Evolutionary conservation across 2,329 filamentous ascomycete species (phyloP).

Genomic region (Exophiala lecanii-corni): DNA sequence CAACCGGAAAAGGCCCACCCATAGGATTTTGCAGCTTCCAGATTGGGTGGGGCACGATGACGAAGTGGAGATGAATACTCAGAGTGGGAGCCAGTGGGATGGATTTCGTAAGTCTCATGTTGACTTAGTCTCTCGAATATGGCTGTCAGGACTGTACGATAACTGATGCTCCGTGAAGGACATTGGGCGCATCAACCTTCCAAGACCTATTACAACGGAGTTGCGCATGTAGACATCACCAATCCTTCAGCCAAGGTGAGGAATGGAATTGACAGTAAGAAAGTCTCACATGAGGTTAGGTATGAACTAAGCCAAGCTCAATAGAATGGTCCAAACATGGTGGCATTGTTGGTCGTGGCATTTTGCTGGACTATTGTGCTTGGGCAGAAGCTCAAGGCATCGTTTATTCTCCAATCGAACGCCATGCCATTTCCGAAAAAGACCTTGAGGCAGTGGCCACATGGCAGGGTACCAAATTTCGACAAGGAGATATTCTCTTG

Average conservation of each 20-base stretch:
- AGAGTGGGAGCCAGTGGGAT: slow-evolving; percentile 47
- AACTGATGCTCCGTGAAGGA: slow-evolving; percentile 5
- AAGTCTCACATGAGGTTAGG: not conserved
- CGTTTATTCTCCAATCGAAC: slow-evolving; percentile 48
- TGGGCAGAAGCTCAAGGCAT: slow-evolving; percentile 50
- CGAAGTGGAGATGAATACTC: slow-evolving; percentile 44
- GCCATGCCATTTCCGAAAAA: slow-evolving; percentile 52
- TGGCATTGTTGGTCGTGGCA: slow-evolving; percentile 38
- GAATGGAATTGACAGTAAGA: slow-evolving; percentile 17
- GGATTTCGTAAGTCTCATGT: slow-evolving; percentile 35
- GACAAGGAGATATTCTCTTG: slow-evolving; percentile 61
- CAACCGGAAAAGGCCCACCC: slow-evolving; percentile 44
- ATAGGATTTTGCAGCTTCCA: slow-evolving; percentile 46
- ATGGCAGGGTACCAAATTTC: slow-evolving; percentile 50
- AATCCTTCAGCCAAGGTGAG: not conserved
- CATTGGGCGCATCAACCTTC: slow-evolving; percentile 40
- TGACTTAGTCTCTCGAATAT: not conserved
- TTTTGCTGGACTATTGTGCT: slow-evolving; percentile 40
- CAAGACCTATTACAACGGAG: slow-evolving; percentile 22
- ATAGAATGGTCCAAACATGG: slow-evolving; percentile 38
- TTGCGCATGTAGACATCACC: slow-evolving; percentile 11
- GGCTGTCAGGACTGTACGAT: no score
- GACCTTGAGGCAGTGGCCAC: slow-evolving; percentile 57
- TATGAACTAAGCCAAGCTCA: slow-evolving; percentile 35
- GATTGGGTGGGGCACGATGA: slow-evolving; percentile 41